Evolutionary conservation across 1,284 basidiomycete species (phyloP).

Genomic region (Cerrena zonata): DNA sequence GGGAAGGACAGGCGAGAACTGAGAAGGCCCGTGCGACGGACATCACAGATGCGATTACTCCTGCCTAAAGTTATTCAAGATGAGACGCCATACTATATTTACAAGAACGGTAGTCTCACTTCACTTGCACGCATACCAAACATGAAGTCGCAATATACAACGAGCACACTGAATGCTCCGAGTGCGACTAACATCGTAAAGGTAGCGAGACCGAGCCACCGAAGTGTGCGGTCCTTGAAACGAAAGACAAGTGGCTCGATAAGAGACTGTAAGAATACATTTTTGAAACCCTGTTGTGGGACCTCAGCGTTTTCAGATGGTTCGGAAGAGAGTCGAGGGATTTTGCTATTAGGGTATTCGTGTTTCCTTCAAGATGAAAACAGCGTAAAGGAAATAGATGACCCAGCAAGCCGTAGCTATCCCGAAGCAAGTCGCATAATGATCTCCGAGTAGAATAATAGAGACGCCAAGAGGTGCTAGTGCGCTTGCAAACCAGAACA

Average conservation of each 20-base stretch:
- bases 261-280: background rate
- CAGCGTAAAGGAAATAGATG: slow-evolving; percentile 2
- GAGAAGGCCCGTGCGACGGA: slow-evolving; percentile 5
- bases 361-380: slow-evolving; percentile 1
- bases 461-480: slow-evolving; percentile 4
- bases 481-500: slow-evolving; percentile 6
- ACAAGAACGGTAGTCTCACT: background rate
- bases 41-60: slow-evolving; percentile 1
- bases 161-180: slow-evolving; percentile 4
- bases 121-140: slow-evolving; percentile 5
- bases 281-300: background rate
- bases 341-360: background rate
- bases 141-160: slow-evolving; percentile 4
- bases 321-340: background rate
- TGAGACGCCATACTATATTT: background rate
- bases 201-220: background rate
- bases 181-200: slow-evolving; percentile 1
- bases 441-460: background rate
- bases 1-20: slow-evolving; percentile 5
- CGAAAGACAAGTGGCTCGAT: background rate
- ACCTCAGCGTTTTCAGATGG: background rate
- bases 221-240: background rate
- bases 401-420: slow-evolving; percentile 1
- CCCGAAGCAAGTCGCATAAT: slow-evolving; percentile 1
- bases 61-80: slow-evolving; percentile 2